phyloP scores from a whole-genome alignment of 106 monocot species.

The Gastrodia elata region DNA sequence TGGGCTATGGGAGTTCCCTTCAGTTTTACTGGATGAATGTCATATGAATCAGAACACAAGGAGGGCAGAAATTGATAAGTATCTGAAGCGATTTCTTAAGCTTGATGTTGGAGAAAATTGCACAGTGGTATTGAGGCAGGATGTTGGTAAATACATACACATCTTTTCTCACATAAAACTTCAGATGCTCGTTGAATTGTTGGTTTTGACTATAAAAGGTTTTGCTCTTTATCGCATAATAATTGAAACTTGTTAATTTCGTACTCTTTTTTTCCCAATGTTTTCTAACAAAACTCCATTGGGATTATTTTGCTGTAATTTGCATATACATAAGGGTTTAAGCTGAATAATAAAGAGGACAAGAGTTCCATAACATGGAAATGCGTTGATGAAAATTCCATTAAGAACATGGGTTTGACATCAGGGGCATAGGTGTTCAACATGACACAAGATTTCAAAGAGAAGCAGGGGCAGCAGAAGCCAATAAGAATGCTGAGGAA shows the following conservation, averaged over 20 bases:
- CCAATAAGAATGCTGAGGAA: slow-evolving; percentile 15
- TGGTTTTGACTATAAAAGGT: slow-evolving; percentile 63
- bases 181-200: slow-evolving; percentile 71
- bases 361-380: slow-evolving; percentile 33
- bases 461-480: slow-evolving; percentile 7
- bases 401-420: slow-evolving; percentile 65
- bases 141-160: slow-evolving; percentile 82
- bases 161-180: slow-evolving; percentile 89
- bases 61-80: slow-evolving; percentile 46
- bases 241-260: background rate
- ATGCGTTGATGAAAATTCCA: slow-evolving; percentile 41
- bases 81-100: slow-evolving; percentile 44
- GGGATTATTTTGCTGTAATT: background rate
- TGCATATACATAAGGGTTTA: slow-evolving; percentile 28
- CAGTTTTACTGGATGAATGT: slow-evolving; percentile 48
- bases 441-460: slow-evolving; percentile 43
- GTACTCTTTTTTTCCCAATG: background rate
- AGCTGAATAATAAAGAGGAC: slow-evolving; percentile 7
- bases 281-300: background rate
- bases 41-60: slow-evolving; percentile 31
- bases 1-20: slow-evolving; percentile 95
- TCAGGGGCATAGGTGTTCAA: slow-evolving; percentile 72
- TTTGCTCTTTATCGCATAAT: background rate
- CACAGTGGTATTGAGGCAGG: slow-evolving; percentile 36
- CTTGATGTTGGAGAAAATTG: slow-evolving; percentile 32